Percentiles rank a stretch among this genome's conserved stretches.
These are phyloP conservation scores for Fusarium tuaranense DNA, from an alignment of 2,329 filamentous ascomycete genomes.

Conservation along the genomic window DNA sequence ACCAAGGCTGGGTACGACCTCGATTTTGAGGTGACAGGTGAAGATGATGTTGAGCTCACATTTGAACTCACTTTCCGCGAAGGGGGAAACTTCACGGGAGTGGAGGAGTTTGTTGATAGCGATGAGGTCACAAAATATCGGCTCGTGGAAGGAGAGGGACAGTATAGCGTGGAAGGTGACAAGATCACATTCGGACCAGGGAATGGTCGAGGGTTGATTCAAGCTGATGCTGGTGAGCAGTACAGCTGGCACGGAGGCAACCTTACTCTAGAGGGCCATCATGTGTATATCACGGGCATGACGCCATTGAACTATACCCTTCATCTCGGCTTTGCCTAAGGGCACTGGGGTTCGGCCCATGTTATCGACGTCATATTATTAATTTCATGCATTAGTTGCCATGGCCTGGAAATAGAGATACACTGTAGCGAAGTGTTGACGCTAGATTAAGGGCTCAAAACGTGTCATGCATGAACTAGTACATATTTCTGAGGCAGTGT, in stretches of 20 bases:
- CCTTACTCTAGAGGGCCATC: not conserved
- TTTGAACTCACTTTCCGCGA: conserved; percentile 25
- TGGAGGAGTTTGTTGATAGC: not conserved
- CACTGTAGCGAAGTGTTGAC: not conserved
- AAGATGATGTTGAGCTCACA: conserved; percentile 24
- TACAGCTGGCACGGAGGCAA: not conserved
- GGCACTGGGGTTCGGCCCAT: not conserved
- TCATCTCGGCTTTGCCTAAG: not conserved
- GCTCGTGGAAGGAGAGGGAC: not conserved
- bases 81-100: conserved; percentile 20
- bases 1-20: conserved; percentile 1
- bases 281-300: not conserved
- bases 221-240: not conserved
- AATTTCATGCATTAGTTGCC: not conserved
- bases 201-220: not conserved
- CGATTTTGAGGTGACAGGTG: conserved; percentile 9
- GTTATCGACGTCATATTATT: not conserved
- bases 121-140: not conserved
- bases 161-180: not conserved
- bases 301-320: not conserved
- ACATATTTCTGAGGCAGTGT: not conserved
- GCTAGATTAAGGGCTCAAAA: not conserved
- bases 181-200: not conserved
- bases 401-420: not conserved
- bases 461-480: not conserved